phyloP scores from a whole-genome alignment of 129 eudicot species.

The Solidago caesia region DNA sequence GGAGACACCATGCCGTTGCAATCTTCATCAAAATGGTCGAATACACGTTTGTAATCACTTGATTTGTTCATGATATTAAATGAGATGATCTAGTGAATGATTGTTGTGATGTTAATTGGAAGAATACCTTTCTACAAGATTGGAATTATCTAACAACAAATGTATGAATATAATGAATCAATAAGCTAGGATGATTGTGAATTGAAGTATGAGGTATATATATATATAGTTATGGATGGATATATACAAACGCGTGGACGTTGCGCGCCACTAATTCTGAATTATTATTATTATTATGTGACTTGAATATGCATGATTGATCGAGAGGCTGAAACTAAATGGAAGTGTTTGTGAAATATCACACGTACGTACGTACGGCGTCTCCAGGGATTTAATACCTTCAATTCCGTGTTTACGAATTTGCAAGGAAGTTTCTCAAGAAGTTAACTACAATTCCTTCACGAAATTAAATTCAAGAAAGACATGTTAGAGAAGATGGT shows the following conservation, averaged over 20 bases:
- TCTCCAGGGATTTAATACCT: constrained; percentile 9
- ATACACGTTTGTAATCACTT: constrained; percentile 36
- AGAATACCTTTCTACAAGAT: no score
- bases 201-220: not conserved
- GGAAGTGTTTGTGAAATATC: not conserved
- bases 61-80: constrained; percentile 20
- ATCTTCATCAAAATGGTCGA: constrained; percentile 38
- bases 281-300: not conserved
- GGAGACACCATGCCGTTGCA: constrained; percentile 34
- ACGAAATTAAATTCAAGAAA: no score
- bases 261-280: not conserved
- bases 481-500: no score
- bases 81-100: not conserved
- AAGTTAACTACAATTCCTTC: no score
- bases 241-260: not conserved
- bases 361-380: not conserved
- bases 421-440: constrained; percentile 1
- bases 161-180: no score
- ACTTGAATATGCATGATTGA: constrained; percentile 1
- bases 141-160: no score
- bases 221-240: not conserved
- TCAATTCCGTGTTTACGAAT: not conserved
- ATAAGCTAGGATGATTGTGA: no score
- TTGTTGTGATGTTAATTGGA: not conserved
- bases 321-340: no score